Percentiles rank a stretch among this genome's conserved stretches.
These are phyloP conservation scores for Bertia moriformis DNA, from an alignment of 2,329 filamentous ascomycete genomes.

Conservation along the genomic window DNA sequence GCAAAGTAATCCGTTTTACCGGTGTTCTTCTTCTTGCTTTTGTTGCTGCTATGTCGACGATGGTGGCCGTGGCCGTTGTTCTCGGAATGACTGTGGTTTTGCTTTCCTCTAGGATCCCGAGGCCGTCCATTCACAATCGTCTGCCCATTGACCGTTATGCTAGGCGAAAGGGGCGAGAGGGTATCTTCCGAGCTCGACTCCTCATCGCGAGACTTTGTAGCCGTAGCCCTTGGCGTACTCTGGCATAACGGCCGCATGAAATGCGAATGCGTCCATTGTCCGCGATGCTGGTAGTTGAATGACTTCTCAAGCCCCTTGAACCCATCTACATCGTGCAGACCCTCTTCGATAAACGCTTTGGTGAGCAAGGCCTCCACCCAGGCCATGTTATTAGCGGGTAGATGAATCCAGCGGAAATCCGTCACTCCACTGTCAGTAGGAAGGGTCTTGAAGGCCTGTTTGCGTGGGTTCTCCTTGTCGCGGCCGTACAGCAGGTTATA, in stretches of 20 bases:
- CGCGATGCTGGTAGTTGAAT: conserved; percentile 46
- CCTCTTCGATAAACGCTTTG: conserved; percentile 49
- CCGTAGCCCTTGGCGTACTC: conserved; percentile 19
- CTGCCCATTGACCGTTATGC: background rate
- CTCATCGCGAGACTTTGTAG: background rate
- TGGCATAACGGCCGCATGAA: conserved; percentile 48
- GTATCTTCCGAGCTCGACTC: background rate
- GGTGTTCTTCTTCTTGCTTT: conserved; percentile 6
- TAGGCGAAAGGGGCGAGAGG: background rate
- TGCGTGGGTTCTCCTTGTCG: conserved; percentile 24
- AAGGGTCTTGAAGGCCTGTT: conserved; percentile 28
- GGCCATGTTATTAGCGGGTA: conserved; percentile 35
- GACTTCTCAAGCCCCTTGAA: conserved; percentile 48
- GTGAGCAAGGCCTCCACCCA: conserved; percentile 51
- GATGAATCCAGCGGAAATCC: conserved; percentile 35
- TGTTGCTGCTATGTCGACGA: conserved; percentile 5
- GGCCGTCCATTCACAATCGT: background rate
- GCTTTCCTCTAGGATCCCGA: no score
- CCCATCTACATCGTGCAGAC: conserved; percentile 43
- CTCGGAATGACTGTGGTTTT: background rate
- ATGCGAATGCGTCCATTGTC: conserved; percentile 39
- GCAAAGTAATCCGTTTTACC: conserved; percentile 7
- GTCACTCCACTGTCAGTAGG: conserved; percentile 28
- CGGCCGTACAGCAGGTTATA: conserved; percentile 35
- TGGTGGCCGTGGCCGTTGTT: no score